Evolutionary conservation across 495 filamentous ascomycete genomes (phyloP).

Genomic region (Darksidea phi): DNA sequence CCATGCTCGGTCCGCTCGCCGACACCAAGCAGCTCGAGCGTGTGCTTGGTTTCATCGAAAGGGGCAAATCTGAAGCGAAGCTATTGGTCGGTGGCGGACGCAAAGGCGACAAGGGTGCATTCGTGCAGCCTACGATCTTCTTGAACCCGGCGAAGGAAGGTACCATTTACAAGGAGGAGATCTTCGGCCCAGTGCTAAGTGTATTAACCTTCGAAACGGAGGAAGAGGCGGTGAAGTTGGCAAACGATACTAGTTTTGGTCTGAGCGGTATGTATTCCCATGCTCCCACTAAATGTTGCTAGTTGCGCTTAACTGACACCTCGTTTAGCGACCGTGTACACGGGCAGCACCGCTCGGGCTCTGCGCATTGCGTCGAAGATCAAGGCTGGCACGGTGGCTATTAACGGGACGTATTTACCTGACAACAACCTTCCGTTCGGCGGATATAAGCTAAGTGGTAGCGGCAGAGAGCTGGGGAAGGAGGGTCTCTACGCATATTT

Average conservation of each 20-base stretch:
- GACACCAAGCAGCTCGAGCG: slow-evolving; percentile 52
- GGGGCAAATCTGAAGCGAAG: slow-evolving; percentile 32
- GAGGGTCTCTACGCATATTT: slow-evolving; percentile 26
- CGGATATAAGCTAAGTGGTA: slow-evolving; percentile 37
- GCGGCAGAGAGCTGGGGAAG: slow-evolving; percentile 29
- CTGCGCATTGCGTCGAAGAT: slow-evolving; percentile 27
- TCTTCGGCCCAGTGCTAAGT: slow-evolving; percentile 44
- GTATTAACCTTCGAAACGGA: slow-evolving; percentile 53
- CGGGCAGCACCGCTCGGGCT: slow-evolving; percentile 18
- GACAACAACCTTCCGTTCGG: slow-evolving; percentile 30
- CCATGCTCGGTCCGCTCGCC: slow-evolving; percentile 58
- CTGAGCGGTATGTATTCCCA: slow-evolving; percentile 6
- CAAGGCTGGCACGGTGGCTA: slow-evolving; percentile 30
- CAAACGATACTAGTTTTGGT: slow-evolving; percentile 46
- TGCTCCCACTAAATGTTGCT: background rate
- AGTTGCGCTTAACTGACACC: background rate
- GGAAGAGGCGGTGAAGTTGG: slow-evolving; percentile 51
- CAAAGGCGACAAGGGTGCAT: slow-evolving; percentile 30
- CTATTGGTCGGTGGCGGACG: slow-evolving; percentile 24
- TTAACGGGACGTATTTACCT: slow-evolving; percentile 26
- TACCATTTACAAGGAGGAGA: slow-evolving; percentile 38
- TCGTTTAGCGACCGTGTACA: slow-evolving; percentile 21
- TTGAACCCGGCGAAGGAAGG: slow-evolving; percentile 37
- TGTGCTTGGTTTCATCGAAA: slow-evolving; percentile 39
- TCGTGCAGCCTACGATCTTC: slow-evolving; percentile 40